Evolutionary conservation across 2,329 filamentous ascomycete species (phyloP).

Genomic region (Amauroascus niger): DNA sequence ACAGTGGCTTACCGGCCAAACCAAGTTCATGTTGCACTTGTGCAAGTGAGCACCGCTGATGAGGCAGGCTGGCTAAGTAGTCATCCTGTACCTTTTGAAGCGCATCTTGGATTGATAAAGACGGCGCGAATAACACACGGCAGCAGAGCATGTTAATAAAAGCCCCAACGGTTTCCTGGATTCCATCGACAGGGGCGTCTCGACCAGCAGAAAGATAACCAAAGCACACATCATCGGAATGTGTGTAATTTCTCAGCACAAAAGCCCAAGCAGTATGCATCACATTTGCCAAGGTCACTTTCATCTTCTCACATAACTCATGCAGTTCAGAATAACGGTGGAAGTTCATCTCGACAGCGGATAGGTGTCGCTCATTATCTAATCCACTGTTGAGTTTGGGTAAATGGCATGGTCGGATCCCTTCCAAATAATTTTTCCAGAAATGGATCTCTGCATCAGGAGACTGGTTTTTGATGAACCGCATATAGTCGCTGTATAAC

Average conservation of each 20-base stretch:
- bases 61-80: slow-evolving; percentile 15
- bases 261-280: slow-evolving; percentile 24
- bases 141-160: slow-evolving; percentile 36
- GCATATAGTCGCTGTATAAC: slow-evolving; percentile 17
- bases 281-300: slow-evolving; percentile 21
- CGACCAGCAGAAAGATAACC: slow-evolving; percentile 25
- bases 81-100: slow-evolving; percentile 15
- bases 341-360: slow-evolving; percentile 11
- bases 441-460: slow-evolving; percentile 17
- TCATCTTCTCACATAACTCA: slow-evolving; percentile 14
- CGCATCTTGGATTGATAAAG: slow-evolving; percentile 9
- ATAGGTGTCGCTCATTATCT: slow-evolving; percentile 3
- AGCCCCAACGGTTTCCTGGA: slow-evolving; percentile 35
- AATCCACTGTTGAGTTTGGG: slow-evolving; percentile 6
- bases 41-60: slow-evolving; percentile 17
- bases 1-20: slow-evolving; percentile 14
- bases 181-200: slow-evolving; percentile 31
- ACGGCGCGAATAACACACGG: slow-evolving; percentile 14
- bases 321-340: slow-evolving; percentile 11
- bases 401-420: slow-evolving; percentile 20
- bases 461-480: slow-evolving; percentile 13
- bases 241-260: slow-evolving; percentile 17
- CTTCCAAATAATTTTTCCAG: slow-evolving; percentile 23
- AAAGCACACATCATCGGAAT: slow-evolving; percentile 25
- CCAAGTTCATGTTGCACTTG: slow-evolving; percentile 15